These are phyloP conservation scores for Venturia nashicola DNA, from an alignment of 2,329 filamentous ascomycete species.

Conservation along the genomic window DNA sequence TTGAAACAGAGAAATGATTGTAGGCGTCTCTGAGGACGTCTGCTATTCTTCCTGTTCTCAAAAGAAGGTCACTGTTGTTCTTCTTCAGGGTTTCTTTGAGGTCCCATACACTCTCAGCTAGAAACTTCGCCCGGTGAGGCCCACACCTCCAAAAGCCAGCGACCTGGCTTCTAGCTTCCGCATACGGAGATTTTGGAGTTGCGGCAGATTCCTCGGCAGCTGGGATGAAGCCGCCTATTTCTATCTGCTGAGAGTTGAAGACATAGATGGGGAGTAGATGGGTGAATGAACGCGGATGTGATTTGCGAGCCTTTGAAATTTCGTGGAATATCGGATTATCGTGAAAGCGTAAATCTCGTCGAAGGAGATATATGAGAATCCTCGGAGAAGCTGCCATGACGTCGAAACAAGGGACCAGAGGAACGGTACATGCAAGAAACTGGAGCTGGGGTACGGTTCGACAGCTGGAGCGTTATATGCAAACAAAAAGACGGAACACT, in stretches of 20 bases:
- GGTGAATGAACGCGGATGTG: slow-evolving; percentile 3
- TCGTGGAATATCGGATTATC: slow-evolving; percentile 65
- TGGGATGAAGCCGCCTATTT: slow-evolving; percentile 61
- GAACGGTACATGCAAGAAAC: background rate
- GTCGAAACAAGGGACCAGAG: background rate
- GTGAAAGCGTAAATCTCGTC: slow-evolving; percentile 58
- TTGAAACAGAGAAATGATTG: slow-evolving; percentile 23
- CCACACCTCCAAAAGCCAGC: slow-evolving; percentile 64
- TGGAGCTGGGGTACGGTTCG: background rate
- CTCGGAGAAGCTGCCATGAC: slow-evolving; percentile 16
- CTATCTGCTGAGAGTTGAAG: slow-evolving; percentile 44
- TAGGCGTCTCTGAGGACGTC: slow-evolving; percentile 50
- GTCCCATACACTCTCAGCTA: slow-evolving; percentile 62
- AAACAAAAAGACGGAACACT: background rate
- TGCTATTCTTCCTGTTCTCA: slow-evolving; percentile 50
- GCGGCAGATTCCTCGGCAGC: slow-evolving; percentile 20
- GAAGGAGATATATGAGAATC: slow-evolving; percentile 58
- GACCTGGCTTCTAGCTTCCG: slow-evolving; percentile 52
- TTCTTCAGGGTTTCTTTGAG: slow-evolving; percentile 50
- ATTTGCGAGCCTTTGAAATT: slow-evolving; percentile 22
- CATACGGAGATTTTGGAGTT: slow-evolving; percentile 46
- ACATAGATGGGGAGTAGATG: slow-evolving; percentile 12
- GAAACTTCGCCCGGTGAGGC: slow-evolving; percentile 57
- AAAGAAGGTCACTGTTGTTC: slow-evolving; percentile 46
- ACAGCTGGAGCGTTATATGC: background rate